Percentiles rank a stretch among this genome's conserved stretches.
Conservation (phyloP, 225 moss, liverwort and hornwort species). For the Neckera pumila region DNA sequence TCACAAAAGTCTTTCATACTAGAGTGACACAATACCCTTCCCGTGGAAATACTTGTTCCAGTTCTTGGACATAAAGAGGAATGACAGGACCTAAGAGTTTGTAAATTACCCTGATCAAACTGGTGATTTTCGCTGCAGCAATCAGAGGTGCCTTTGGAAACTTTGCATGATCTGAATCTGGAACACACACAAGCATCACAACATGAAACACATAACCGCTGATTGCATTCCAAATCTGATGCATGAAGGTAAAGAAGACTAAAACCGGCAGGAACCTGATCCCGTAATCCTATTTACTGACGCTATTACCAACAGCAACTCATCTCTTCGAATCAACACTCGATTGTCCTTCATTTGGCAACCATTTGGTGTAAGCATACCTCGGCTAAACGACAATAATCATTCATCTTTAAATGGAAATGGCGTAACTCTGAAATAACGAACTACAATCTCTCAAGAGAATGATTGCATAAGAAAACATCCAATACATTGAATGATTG, state of each 20-base stretch:
- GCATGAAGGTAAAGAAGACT: not conserved
- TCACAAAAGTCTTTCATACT: not conserved
- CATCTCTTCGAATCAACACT: not conserved
- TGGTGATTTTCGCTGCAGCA: constrained; percentile 37
- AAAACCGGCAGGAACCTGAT: not conserved
- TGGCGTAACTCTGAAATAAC: not conserved
- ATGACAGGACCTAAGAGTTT: not conserved
- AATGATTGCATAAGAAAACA: not conserved
- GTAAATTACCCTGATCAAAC: constrained; percentile 45
- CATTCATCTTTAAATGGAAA: not conserved
- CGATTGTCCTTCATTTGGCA: not conserved
- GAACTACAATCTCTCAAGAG: not conserved
- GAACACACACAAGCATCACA: not conserved
- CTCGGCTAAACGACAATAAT: not conserved
- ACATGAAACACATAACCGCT: not conserved
- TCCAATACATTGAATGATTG: not conserved
- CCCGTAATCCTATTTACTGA: not conserved
- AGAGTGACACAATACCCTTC: not conserved
- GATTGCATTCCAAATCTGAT: not conserved
- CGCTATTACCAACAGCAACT: not conserved
- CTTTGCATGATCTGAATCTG: constrained; percentile 74
- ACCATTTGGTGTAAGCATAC: not conserved
- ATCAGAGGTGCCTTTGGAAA: constrained; percentile 60
- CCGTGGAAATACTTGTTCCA: not conserved
- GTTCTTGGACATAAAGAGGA: not conserved